phyloP scores from a whole-genome alignment of 129 eudicot genomes.

The Flaveria ramosissima region DNA sequence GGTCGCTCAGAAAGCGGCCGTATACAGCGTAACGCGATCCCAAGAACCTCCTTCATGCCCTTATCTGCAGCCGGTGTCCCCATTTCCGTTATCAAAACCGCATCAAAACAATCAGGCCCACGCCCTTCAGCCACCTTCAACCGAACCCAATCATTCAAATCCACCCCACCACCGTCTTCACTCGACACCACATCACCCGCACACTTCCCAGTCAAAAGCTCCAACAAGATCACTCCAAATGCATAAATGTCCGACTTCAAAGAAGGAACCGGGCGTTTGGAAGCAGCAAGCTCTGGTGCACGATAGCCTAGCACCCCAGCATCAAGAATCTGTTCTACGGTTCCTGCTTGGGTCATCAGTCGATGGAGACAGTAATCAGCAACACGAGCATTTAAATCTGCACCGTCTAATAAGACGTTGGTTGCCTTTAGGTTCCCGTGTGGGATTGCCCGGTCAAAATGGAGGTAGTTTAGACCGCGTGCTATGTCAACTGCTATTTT shows the following conservation, averaged over 20 bases:
- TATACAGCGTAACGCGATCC: slow-evolving; percentile 81
- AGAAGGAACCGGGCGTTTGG: slow-evolving; percentile 94
- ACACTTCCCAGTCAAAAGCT: slow-evolving; percentile 86
- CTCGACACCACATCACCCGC: slow-evolving; percentile 98
- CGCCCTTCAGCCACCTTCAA: slow-evolving; percentile 82
- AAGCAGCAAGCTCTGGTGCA: slow-evolving; percentile 84
- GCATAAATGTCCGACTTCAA: slow-evolving; percentile 95
- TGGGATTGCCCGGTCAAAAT: slow-evolving; percentile 94
- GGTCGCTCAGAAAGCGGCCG: slow-evolving; percentile 92
- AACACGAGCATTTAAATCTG: slow-evolving; percentile 77
- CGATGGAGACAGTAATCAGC: slow-evolving; percentile 98
- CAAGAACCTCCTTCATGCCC: slow-evolving; percentile 87
- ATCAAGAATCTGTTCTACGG: slow-evolving; percentile 88
- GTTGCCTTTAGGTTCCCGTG: slow-evolving; percentile 98
- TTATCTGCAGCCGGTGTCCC: slow-evolving; percentile 66
- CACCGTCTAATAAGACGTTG: slow-evolving; percentile 76
- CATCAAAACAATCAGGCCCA: slow-evolving; percentile 84
- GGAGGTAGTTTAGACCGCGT: slow-evolving; percentile 98
- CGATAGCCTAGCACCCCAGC: slow-evolving; percentile 97
- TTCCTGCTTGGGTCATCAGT: slow-evolving; percentile 96
- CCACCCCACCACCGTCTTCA: slow-evolving; percentile 92
- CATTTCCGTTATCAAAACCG: slow-evolving; percentile 57
- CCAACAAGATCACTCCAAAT: slow-evolving; percentile 86
- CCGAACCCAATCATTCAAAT: slow-evolving; percentile 92
- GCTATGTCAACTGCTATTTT: slow-evolving; percentile 94